Percentiles rank a stretch among this genome's conserved stretches.
phyloP scores from a whole-genome alignment of 192 early-diverging fungal species.

The Coemansia sp. region DNA sequence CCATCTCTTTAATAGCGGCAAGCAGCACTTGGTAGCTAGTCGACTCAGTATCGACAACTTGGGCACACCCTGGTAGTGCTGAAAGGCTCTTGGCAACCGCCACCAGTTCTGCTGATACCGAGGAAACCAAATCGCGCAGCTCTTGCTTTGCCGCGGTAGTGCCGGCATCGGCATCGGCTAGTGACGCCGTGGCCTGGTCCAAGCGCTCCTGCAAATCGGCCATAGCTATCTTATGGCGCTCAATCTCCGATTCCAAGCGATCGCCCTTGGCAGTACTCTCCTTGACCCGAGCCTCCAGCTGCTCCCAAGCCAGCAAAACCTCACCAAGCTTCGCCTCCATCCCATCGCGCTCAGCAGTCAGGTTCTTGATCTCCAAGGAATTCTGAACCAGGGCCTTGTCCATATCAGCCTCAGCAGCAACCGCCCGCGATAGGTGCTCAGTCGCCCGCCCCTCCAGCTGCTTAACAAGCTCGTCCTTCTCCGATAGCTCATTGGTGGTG shows the following conservation, averaged over 20 bases:
- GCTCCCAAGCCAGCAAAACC: background rate
- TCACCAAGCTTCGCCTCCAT: constrained; percentile 7
- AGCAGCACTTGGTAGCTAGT: background rate
- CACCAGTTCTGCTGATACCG: constrained; percentile 4
- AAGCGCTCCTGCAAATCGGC: constrained; percentile 17
- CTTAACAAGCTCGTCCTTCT: constrained; percentile 37
- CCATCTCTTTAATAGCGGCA: background rate
- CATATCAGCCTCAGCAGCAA: constrained; percentile 13
- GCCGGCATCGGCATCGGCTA: background rate
- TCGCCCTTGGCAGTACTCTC: background rate
- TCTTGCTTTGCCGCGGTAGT: background rate
- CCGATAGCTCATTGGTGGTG: constrained; percentile 21
- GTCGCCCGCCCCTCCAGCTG: constrained; percentile 8
- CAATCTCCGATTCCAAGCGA: constrained; percentile 11
- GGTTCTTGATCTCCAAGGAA: background rate
- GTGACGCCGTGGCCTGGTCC: background rate
- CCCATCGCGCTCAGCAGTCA: constrained; percentile 9
- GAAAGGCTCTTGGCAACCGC: constrained; percentile 6
- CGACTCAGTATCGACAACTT: background rate
- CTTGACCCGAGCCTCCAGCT: background rate
- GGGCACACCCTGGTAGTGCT: constrained; percentile 12
- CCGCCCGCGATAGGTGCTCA: constrained; percentile 6
- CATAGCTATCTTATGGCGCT: constrained; percentile 2
- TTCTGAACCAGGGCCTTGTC: constrained; percentile 1
- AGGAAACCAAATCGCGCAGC: background rate